Conservation (phyloP, 768 basidiomycete genomes). For the Rhodotorula diobovata region DNA sequence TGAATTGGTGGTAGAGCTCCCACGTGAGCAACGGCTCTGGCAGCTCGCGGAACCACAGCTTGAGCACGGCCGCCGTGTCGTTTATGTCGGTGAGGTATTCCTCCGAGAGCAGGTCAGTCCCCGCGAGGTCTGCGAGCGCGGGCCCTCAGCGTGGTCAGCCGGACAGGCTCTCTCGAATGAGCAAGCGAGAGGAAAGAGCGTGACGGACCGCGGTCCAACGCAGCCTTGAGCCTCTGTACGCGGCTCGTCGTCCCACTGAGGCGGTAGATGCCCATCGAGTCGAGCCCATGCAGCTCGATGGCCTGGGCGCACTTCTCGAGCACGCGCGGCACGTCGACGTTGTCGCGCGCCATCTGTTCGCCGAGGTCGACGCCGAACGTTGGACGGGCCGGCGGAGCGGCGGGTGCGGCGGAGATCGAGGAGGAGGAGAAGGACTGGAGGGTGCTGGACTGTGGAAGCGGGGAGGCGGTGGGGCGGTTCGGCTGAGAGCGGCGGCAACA, state of each 20-base stretch:
- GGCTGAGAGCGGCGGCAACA: neutral
- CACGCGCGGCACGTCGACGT: constrained; percentile 79
- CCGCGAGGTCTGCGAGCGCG: constrained; percentile 63
- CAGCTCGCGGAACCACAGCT: constrained; percentile 92
- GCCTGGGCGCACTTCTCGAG: constrained; percentile 82
- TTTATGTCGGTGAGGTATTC: constrained; percentile 95
- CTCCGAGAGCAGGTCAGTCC: constrained; percentile 75
- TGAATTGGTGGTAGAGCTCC: constrained; percentile 79
- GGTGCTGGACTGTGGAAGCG: constrained; percentile 34
- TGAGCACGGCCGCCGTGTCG: constrained; percentile 87
- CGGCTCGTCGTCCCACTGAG: constrained; percentile 86
- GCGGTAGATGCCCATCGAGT: constrained; percentile 84
- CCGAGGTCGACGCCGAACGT: constrained; percentile 90
- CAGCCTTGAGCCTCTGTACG: constrained; percentile 72
- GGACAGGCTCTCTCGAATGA: too few relatives aligned
- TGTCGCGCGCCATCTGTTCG: constrained; percentile 89
- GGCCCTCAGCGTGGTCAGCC: neutral
- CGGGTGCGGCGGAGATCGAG: constrained; percentile 10
- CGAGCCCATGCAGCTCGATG: constrained; percentile 83
- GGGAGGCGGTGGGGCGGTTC: constrained; percentile 40
- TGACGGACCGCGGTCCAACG: constrained; percentile 71
- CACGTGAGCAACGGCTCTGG: constrained; percentile 87
- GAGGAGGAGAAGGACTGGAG: constrained; percentile 14
- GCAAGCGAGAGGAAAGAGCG: neutral
- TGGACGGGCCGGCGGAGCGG: constrained; percentile 48